Base-by-base conservation (phyloP, 345 rosid genomes). In the Pelargonium nanum region DNA sequence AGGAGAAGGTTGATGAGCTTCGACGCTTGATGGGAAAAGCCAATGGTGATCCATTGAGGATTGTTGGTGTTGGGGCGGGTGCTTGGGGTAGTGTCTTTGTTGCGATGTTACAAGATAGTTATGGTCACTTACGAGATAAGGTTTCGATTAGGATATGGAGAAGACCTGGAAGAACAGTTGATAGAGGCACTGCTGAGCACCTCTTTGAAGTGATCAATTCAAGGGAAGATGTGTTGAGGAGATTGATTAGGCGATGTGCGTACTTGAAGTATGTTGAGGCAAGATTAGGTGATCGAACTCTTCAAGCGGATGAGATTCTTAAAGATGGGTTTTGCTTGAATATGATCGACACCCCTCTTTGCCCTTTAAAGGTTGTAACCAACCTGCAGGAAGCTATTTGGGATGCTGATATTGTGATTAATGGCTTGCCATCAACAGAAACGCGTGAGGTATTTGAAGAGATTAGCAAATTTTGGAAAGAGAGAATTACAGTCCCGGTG, bases 61-160 rank as follows among this genome's bases (percentile, higher is more conserved):
- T 89, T 55, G 97, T 87, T 9, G 90, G 97, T 22, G 79, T 93
- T 23, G 99, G 99, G 26, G 97, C 96, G 0, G 97, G 99, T 58
- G 99, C 97, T 57, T 93, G 99, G 97, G 97, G 97, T 26, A 89
- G 97, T 72, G 99, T 89, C 51, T 93, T 89, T 65, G 75, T 86
- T 60, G 95, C 99, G 21, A 72, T 93, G 76, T 72, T 93, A 66
- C 99, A 93, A 75, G 94, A 89, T 26, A 75, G 81, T 68, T 93
- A 85, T 65, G 96, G 99, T 57, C 72, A 84, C 26, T 77, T 85
- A 45, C 76, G 97, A n/a, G 88, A 89, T 13, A 93, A 93, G 88
- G 85, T 89, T 67, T 81, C 78, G 24, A 84, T 93, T 57, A 80
- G 97, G 74, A 85, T 89, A 65, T 93, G 99, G 99, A 84, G 99